These are phyloP conservation scores for Trypanosoma scelopori DNA, from an alignment of 208 protist genomes.

Conservation along the genomic window DNA sequence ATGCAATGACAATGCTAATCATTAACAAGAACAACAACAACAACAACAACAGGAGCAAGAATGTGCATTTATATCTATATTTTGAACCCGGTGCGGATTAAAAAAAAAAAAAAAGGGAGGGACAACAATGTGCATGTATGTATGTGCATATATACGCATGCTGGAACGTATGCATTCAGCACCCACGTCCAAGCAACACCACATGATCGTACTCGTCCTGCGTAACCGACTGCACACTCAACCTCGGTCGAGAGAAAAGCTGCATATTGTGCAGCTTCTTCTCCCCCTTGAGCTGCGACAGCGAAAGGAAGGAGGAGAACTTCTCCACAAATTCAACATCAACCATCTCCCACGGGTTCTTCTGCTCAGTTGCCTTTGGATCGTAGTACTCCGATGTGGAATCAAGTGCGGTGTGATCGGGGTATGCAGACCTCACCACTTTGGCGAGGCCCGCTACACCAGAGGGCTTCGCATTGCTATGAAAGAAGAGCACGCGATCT, in stretches of 20 bases:
- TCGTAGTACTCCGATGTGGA: conserved; percentile 73
- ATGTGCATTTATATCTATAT: neutral
- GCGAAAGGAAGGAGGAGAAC: conserved; percentile 48
- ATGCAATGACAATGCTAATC: neutral
- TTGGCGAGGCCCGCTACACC: conserved; percentile 73
- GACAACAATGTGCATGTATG: neutral
- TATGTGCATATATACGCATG: neutral
- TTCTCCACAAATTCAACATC: conserved; percentile 75
- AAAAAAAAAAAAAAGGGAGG: neutral
- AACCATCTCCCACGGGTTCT: conserved; percentile 87
- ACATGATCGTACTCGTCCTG: conserved; percentile 66
- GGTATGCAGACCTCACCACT: conserved; percentile 56
- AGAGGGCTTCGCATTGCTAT: conserved; percentile 80
- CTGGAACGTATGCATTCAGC: neutral
- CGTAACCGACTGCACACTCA: conserved; percentile 77
- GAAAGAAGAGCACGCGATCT: conserved; percentile 84
- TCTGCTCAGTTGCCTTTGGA: conserved; percentile 53
- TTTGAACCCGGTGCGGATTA: no score
- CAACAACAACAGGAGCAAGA: neutral
- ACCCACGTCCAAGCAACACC: conserved; percentile 31
- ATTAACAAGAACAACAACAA: neutral
- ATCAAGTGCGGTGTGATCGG: conserved; percentile 79
- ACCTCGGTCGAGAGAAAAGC: conserved; percentile 59
- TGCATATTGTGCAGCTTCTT: conserved; percentile 60
- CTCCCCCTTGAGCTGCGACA: conserved; percentile 57